Conservation (phyloP, 164 flowering plant genomes). For the Litsea cubeba region DNA sequence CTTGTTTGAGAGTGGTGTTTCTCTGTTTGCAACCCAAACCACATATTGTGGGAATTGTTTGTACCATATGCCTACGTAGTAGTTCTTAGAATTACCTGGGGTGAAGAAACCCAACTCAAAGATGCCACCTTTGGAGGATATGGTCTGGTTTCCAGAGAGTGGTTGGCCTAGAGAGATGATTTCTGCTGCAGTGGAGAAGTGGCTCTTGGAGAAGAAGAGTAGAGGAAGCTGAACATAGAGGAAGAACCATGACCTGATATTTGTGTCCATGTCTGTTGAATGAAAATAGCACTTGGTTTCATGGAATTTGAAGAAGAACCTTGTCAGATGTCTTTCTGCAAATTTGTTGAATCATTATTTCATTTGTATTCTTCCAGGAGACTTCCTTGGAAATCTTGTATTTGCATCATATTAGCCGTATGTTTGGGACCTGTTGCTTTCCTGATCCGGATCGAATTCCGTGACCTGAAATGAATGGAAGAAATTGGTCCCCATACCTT, state of each 20-base stretch:
- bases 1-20: conserved; percentile 5
- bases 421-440: no score
- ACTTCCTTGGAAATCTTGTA: no score
- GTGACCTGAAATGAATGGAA: no score
- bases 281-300: not conserved
- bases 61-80: conserved; percentile 30
- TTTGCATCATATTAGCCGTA: no score
- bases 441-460: no score
- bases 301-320: not conserved
- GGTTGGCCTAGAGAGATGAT: conserved; percentile 7
- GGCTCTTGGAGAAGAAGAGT: not conserved
- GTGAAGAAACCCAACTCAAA: conserved; percentile 30
- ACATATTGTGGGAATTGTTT: conserved; percentile 4
- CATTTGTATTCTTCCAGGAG: no score
- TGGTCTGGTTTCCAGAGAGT: conserved; percentile 16
- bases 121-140: conserved; percentile 14
- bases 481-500: no score
- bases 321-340: no score
- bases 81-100: conserved; percentile 20
- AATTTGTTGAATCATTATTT: no score
- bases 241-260: not conserved
- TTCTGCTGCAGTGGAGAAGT: not conserved
- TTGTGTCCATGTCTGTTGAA: not conserved
- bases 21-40: conserved; percentile 29
- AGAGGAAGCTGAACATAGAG: not conserved